A percentile compares a stretch with the other conserved stretches of the same genome.
phyloP scores from a whole-genome alignment of 2,329 filamentous ascomycete genomes.

The Cryphonectria parasitica region DNA sequence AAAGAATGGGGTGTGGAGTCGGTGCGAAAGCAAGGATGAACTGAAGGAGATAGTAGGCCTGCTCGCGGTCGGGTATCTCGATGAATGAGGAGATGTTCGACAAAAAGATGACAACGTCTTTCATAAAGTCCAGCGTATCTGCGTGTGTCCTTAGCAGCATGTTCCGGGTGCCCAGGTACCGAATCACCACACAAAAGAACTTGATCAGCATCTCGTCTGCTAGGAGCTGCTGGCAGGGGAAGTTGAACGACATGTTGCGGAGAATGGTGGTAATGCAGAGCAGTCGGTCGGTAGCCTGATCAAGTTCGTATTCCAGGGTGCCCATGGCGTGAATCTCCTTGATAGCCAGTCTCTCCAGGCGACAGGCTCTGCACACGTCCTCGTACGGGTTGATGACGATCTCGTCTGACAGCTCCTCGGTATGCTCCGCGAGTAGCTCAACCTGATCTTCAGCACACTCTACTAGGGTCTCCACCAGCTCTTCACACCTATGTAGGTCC shows the following conservation, averaged over 20 bases:
- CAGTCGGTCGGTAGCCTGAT: constrained; percentile 82
- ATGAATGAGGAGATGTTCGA: constrained; percentile 85
- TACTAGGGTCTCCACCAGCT: constrained; percentile 83
- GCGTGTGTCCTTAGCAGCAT: constrained; percentile 80
- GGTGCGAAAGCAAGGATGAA: constrained; percentile 92
- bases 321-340: constrained; percentile 76
- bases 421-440: constrained; percentile 81
- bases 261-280: constrained; percentile 92
- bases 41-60: constrained; percentile 82
- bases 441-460: constrained; percentile 91
- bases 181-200: constrained; percentile 81
- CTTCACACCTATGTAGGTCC: constrained; percentile 76
- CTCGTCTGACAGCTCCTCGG: constrained; percentile 83
- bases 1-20: constrained; percentile 66
- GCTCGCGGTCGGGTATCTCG: constrained; percentile 82
- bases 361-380: constrained; percentile 80
- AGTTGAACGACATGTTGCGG: constrained; percentile 87
- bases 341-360: constrained; percentile 71
- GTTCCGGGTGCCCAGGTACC: constrained; percentile 85
- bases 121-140: constrained; percentile 96
- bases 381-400: constrained; percentile 85
- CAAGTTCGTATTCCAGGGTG: constrained; percentile 76
- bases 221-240: constrained; percentile 72
- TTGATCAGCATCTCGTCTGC: constrained; percentile 76
- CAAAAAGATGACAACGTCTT: constrained; percentile 85